These are phyloP conservation scores for Tephrocybe sp. DNA, from an alignment of 768 basidiomycete genomes.

Conservation along the genomic window DNA sequence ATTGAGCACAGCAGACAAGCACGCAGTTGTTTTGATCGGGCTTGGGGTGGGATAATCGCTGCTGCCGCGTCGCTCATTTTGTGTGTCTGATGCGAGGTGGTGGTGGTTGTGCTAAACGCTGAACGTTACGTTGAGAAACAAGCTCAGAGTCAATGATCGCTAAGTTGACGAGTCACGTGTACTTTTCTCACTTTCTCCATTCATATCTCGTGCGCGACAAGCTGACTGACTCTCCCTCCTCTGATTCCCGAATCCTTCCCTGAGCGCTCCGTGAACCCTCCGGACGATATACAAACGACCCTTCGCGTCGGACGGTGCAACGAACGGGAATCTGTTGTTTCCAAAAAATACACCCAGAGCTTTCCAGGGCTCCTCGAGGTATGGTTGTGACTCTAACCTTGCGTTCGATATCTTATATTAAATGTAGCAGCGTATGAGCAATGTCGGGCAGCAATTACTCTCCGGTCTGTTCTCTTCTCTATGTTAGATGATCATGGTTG, in stretches of 20 bases:
- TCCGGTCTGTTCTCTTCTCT: slow-evolving; percentile 46
- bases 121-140: too few relatives aligned
- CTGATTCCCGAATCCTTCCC: background rate
- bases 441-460: slow-evolving; percentile 66
- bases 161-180: slow-evolving; percentile 5
- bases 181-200: background rate
- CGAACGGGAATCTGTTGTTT: too few relatives aligned
- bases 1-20: slow-evolving; percentile 95
- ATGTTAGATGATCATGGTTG: background rate
- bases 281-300: background rate
- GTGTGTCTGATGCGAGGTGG: background rate
- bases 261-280: background rate
- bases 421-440: slow-evolving; percentile 47
- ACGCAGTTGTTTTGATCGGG: slow-evolving; percentile 73
- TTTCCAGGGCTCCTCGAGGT: background rate
- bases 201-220: background rate
- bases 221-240: background rate
- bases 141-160: too few relatives aligned
- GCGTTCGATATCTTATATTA: too few relatives aligned
- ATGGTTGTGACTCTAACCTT: background rate
- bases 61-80: slow-evolving; percentile 17
- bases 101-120: too few relatives aligned
- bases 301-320: background rate
- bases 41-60: slow-evolving; percentile 51
- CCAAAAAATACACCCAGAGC: background rate